These are phyloP conservation scores for Tuber microsphaerosporum DNA, from an alignment of 495 filamentous ascomycete genomes.

Conservation along the genomic window DNA sequence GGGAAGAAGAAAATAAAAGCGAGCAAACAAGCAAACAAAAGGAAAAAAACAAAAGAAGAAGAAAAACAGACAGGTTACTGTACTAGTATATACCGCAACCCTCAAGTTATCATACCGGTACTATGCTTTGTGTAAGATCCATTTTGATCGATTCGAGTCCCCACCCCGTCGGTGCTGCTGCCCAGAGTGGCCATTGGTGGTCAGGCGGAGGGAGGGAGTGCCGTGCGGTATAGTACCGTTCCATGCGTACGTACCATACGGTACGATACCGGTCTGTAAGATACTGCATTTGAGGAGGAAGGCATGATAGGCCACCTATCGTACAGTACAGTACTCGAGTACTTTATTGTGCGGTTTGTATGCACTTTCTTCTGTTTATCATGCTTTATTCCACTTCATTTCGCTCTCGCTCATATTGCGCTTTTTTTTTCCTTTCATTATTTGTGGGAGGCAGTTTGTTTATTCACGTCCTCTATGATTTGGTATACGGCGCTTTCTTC, in stretches of 20 bases:
- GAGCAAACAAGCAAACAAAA: neutral
- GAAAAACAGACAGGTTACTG: neutral
- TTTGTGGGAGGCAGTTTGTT: neutral
- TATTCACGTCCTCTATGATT: neutral
- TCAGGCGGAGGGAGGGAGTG: neutral
- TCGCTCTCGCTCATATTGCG: neutral
- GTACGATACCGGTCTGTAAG: neutral
- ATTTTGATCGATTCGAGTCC: neutral
- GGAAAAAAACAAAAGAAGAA: neutral
- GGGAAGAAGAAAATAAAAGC: neutral
- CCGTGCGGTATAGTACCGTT: no score
- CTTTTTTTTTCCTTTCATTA: neutral
- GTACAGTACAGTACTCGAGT: no score
- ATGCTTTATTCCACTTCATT: neutral
- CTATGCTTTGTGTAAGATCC: neutral
- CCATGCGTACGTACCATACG: neutral
- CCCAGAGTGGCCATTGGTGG: neutral
- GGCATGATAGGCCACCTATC: neutral
- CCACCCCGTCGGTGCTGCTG: neutral
- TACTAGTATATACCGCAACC: neutral
- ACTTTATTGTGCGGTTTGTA: neutral
- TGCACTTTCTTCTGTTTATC: neutral
- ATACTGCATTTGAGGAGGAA: neutral
- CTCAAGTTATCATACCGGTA: no score
- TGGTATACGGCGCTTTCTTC: neutral